phyloP scores from a whole-genome alignment of 108 stramenopile species.

The Skeletonema costatum region DNA sequence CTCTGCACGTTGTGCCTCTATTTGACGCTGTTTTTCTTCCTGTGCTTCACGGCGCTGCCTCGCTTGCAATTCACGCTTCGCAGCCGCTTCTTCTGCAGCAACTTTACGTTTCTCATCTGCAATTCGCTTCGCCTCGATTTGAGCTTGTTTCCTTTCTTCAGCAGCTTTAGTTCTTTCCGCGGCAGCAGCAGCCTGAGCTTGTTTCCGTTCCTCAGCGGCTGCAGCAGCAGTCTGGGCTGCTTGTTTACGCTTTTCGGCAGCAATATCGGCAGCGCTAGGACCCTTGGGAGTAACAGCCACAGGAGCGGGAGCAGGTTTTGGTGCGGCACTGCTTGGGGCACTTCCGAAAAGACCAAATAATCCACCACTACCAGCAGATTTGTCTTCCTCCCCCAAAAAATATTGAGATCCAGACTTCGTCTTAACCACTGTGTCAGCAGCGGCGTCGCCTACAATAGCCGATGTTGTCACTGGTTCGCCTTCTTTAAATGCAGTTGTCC shows the following conservation, averaged over 20 bases:
- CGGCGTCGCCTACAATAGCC: constrained; percentile 39
- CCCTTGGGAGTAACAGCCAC: background rate
- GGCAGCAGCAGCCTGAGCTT: constrained; percentile 16
- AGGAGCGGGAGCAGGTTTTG: background rate
- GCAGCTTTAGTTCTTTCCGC: constrained; percentile 2
- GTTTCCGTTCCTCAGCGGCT: constrained; percentile 18
- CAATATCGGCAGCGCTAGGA: constrained; percentile 17
- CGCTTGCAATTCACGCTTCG: constrained; percentile 5
- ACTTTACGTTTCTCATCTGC: constrained; percentile 12
- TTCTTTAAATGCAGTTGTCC: constrained; percentile 52
- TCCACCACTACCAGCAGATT: background rate
- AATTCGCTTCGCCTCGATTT: constrained; percentile 5
- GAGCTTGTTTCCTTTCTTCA: constrained; percentile 17
- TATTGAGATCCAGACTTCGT: constrained; percentile 59
- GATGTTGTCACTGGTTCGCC: constrained; percentile 56
- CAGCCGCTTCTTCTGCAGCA: constrained; percentile 7
- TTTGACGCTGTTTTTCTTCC: constrained; percentile 10
- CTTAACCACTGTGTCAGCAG: constrained; percentile 37
- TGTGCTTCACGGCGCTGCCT: constrained; percentile 18
- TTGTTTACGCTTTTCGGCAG: constrained; percentile 22
- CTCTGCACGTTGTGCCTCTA: constrained; percentile 10
- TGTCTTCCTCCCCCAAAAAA: constrained; percentile 23
- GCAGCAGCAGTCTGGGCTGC: constrained; percentile 9
- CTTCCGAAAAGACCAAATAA: constrained; percentile 20
- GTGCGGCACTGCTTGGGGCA: background rate